phyloP scores from a whole-genome alignment of 768 basidiomycete species.

The Boletus rex-veris region DNA sequence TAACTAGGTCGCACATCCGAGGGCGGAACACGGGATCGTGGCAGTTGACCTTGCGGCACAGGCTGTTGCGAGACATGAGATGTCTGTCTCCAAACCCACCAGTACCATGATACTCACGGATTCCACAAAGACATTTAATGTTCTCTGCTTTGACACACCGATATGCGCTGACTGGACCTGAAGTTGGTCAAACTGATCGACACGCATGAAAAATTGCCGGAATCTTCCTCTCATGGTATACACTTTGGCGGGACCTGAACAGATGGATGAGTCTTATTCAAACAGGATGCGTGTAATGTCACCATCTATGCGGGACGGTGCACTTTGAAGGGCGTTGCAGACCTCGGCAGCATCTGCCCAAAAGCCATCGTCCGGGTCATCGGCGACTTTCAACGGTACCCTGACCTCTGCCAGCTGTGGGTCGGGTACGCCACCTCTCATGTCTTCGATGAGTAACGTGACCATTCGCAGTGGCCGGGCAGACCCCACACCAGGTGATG shows the following conservation, averaged over 20 bases:
- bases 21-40: conserved; percentile 17
- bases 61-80: conserved; percentile 22
- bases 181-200: conserved; percentile 48
- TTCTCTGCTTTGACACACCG: conserved; percentile 49
- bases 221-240: conserved; percentile 66
- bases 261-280: not conserved
- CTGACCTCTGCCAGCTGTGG: conserved; percentile 62
- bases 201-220: conserved; percentile 63
- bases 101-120: conserved; percentile 37
- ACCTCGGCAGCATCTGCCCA: conserved; percentile 73
- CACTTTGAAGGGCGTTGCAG: conserved; percentile 51
- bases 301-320: conserved; percentile 69
- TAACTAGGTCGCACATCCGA: conserved; percentile 5
- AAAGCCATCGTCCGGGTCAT: conserved; percentile 51
- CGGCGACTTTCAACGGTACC: conserved; percentile 50
- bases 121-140: conserved; percentile 58
- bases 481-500: not conserved
- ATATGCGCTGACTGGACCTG: conserved; percentile 56
- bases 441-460: conserved; percentile 65
- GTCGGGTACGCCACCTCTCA: conserved; percentile 51
- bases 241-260: conserved; percentile 61
- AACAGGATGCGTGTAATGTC: not conserved
- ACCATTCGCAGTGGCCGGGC: conserved; percentile 45
- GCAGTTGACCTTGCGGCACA: conserved; percentile 24
- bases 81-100: not conserved